Conservation (phyloP, 768 basidiomycete genomes). For the Leccinum subgranulosum region DNA sequence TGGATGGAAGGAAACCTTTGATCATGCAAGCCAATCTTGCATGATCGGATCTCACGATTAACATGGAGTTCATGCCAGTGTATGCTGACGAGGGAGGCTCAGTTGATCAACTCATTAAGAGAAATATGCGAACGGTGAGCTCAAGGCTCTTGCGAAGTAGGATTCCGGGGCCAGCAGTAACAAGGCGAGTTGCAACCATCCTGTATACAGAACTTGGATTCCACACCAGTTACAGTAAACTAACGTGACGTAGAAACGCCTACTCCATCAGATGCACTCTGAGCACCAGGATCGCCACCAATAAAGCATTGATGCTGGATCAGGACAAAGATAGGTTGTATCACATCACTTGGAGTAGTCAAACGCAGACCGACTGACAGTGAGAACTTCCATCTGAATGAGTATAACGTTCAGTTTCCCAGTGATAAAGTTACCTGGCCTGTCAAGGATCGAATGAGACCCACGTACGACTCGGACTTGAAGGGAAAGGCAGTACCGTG, state of each 20-base stretch:
- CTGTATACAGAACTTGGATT: constrained; percentile 17
- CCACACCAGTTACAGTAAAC: neutral
- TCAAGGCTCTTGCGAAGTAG: constrained; percentile 18
- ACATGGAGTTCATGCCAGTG: constrained; percentile 16
- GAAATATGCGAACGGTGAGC: neutral
- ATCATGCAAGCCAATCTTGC: neutral
- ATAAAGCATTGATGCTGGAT: constrained; percentile 9
- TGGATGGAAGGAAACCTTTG: neutral
- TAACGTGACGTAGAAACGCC: too few species aligned
- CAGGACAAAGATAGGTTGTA: too few species aligned
- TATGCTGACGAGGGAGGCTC: too few species aligned
- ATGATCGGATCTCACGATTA: constrained; percentile 15
- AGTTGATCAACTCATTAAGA: neutral
- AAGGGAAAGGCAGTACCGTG: too few species aligned
- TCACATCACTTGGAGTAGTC: too few species aligned
- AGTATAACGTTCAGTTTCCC: constrained; percentile 7
- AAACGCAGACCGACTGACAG: constrained; percentile 6
- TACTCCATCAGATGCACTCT: neutral
- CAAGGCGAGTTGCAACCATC: neutral
- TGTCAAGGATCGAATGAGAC: too few species aligned
- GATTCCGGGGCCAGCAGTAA: neutral
- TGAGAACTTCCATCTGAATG: constrained; percentile 16
- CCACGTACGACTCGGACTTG: too few species aligned
- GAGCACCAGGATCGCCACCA: constrained; percentile 12
- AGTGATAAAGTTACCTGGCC: too few species aligned